These are phyloP conservation scores for Ailanthus altissimus DNA, from an alignment of 345 rosid species.

Conservation along the genomic window DNA sequence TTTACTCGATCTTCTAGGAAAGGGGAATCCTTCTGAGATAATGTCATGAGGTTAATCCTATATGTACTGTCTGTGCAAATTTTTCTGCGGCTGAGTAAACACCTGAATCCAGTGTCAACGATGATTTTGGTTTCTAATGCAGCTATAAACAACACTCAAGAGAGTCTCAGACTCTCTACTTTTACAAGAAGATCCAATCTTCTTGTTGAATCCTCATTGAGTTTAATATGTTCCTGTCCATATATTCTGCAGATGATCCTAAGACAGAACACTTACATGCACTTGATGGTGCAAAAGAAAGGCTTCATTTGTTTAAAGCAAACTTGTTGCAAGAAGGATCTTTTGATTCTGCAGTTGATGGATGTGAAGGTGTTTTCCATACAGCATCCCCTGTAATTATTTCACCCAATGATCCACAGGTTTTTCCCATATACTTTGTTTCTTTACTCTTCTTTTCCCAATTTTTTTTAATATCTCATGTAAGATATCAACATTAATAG, in stretches of 20 bases:
- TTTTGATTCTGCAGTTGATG: slow-evolving; percentile 38
- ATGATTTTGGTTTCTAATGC: too few relatives aligned
- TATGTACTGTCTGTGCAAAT: too few relatives aligned
- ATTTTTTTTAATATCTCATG: neutral
- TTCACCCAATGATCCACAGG: slow-evolving; percentile 31
- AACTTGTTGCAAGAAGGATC: slow-evolving; percentile 39
- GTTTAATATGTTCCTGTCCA: neutral
- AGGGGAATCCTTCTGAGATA: neutral
- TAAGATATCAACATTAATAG: too few relatives aligned
- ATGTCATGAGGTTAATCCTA: too few relatives aligned
- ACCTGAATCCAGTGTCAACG: neutral
- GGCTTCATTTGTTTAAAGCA: slow-evolving; percentile 35
- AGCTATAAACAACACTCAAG: too few relatives aligned
- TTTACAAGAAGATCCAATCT: neutral
- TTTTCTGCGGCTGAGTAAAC: too few relatives aligned
- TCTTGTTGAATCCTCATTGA: neutral
- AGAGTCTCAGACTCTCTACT: neutral
- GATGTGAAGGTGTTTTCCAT: slow-evolving; percentile 39
- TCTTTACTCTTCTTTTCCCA: neutral
- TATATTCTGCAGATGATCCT: slow-evolving; percentile 32
- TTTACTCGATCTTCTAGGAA: neutral
- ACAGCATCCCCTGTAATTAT: slow-evolving; percentile 34
- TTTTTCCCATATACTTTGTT: neutral
- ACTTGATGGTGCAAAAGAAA: slow-evolving; percentile 45
- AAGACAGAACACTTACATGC: slow-evolving; percentile 33